A percentile compares a stretch with the other conserved stretches of the same genome.
These are phyloP conservation scores for Citeromyces siamensis DNA, from an alignment of 1,139 yeast genomes.

Conservation along the genomic window DNA sequence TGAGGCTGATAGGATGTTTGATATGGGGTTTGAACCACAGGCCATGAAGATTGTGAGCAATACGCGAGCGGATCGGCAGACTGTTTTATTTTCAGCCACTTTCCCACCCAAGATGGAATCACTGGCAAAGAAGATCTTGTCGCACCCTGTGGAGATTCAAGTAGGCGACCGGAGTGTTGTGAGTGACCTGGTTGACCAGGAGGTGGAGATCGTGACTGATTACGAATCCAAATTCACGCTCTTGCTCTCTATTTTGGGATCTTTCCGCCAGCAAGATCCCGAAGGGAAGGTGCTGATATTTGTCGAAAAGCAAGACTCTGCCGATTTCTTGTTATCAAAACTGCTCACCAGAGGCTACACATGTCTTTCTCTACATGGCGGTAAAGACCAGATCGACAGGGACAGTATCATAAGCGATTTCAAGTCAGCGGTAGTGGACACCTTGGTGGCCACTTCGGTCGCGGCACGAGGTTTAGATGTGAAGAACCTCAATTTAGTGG, in stretches of 20 bases:
- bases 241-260: slow-evolving; percentile 41
- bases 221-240: slow-evolving; percentile 40
- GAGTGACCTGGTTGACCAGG: slow-evolving; percentile 69
- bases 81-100: slow-evolving; percentile 92
- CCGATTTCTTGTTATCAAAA: slow-evolving; percentile 55
- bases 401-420: slow-evolving; percentile 66
- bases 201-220: slow-evolving; percentile 41
- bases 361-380: slow-evolving; percentile 78
- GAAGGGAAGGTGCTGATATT: slow-evolving; percentile 61
- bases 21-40: slow-evolving; percentile 97
- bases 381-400: slow-evolving; percentile 80
- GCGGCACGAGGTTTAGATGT: slow-evolving; percentile 96
- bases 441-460: slow-evolving; percentile 82
- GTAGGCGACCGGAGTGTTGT: slow-evolving; percentile 82
- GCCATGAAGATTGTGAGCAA: slow-evolving; percentile 70
- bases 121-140: slow-evolving; percentile 53
- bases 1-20: slow-evolving; percentile 97
- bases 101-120: slow-evolving; percentile 74
- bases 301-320: slow-evolving; percentile 77
- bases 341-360: slow-evolving; percentile 44
- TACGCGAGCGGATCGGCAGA: slow-evolving; percentile 79
- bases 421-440: slow-evolving; percentile 44
- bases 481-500: slow-evolving; percentile 63
- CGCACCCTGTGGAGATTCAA: slow-evolving; percentile 59
- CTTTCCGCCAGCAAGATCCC: slow-evolving; percentile 20